phyloP scores from a whole-genome alignment of 1,284 basidiomycete species.

The Thelephora terrestris region DNA sequence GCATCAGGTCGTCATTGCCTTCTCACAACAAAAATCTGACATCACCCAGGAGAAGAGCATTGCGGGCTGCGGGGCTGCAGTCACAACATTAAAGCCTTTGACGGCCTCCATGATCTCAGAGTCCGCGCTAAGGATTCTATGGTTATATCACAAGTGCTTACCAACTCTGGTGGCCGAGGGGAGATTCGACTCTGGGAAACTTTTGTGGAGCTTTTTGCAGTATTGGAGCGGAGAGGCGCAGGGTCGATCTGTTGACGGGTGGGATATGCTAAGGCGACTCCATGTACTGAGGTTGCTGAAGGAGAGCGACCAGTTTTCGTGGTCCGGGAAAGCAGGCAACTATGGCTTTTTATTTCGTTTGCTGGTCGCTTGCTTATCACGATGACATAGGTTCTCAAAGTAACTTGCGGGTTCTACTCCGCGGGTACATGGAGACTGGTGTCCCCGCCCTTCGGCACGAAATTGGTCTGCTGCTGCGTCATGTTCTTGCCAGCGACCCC shows the following conservation, averaged over 20 bases:
- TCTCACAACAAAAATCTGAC: constrained; percentile 35
- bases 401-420: constrained; percentile 60
- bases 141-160: constrained; percentile 74
- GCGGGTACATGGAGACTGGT: constrained; percentile 42
- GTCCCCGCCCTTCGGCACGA: constrained; percentile 44
- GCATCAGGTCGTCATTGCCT: constrained; percentile 73
- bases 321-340: constrained; percentile 65
- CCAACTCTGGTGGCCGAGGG: constrained; percentile 69
- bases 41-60: constrained; percentile 15
- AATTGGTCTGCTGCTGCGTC: constrained; percentile 47
- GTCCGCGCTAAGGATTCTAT: constrained; percentile 68
- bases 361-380: constrained; percentile 3
- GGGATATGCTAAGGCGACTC: constrained; percentile 60
- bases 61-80: background rate
- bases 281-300: constrained; percentile 70
- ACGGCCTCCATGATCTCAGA: constrained; percentile 61
- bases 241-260: constrained; percentile 21
- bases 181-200: constrained; percentile 78
- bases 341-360: background rate
- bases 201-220: constrained; percentile 46
- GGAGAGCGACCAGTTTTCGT: constrained; percentile 68
- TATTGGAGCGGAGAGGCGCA: constrained; percentile 1
- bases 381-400: constrained; percentile 30
- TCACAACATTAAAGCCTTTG: constrained; percentile 21
- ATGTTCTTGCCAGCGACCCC: constrained; percentile 57